These are phyloP conservation scores for Pseudogymnoascus sp. DNA, from an alignment of 2,329 filamentous ascomycete species.

Conservation along the genomic window DNA sequence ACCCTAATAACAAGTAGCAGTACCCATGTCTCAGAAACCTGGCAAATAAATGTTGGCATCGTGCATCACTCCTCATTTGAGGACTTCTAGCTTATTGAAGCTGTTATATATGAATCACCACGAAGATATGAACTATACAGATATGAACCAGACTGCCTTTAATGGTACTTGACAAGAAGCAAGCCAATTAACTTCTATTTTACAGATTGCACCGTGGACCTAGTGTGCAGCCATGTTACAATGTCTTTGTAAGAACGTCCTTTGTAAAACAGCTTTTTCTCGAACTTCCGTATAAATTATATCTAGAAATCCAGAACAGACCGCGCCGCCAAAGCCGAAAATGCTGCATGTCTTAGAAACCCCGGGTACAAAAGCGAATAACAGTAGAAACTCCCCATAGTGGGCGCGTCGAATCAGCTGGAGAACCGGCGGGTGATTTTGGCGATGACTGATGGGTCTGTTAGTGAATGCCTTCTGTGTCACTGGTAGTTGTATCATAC, in stretches of 20 bases:
- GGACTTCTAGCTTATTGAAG: background rate
- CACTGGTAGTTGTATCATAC: slow-evolving; percentile 46
- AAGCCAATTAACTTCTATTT: slow-evolving; percentile 4
- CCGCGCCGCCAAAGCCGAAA: slow-evolving; percentile 3
- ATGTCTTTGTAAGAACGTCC: background rate
- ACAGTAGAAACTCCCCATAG: background rate
- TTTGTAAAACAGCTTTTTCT: background rate
- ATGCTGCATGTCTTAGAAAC: slow-evolving; percentile 6
- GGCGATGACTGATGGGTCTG: slow-evolving; percentile 63
- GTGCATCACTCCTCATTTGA: background rate
- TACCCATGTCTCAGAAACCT: background rate
- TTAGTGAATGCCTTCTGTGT: slow-evolving; percentile 1
- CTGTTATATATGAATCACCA: background rate
- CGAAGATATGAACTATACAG: background rate
- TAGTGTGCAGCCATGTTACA: background rate
- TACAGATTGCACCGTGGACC: background rate
- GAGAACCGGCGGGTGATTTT: slow-evolving; percentile 89
- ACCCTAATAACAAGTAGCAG: background rate
- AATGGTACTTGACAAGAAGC: background rate
- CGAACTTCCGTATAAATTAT: slow-evolving; percentile 6
- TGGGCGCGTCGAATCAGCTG: slow-evolving; percentile 11
- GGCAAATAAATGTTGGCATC: background rate
- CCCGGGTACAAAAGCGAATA: slow-evolving; percentile 4
- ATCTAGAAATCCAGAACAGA: slow-evolving; percentile 5
- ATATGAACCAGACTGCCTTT: background rate